Conservation (phyloP, 441 rosid species). For the Corymbia citriodora region DNA sequence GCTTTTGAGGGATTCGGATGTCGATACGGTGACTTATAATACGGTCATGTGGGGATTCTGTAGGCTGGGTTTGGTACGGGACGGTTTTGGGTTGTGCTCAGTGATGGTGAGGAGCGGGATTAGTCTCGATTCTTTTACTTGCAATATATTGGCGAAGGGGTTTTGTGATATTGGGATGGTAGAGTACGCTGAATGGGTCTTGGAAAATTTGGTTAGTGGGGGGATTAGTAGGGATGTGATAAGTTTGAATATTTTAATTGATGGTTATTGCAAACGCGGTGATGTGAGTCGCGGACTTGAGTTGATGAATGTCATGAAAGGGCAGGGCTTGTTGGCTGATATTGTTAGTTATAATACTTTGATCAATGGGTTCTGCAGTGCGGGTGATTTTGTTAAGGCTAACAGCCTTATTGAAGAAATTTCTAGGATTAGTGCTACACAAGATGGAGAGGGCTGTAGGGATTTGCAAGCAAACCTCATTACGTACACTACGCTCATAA, state of each 20-base stretch:
- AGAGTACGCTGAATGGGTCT: slow-evolving; percentile 47
- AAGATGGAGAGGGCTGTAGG: background rate
- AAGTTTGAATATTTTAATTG: slow-evolving; percentile 52
- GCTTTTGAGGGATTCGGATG: slow-evolving; percentile 29
- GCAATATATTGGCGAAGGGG: slow-evolving; percentile 73
- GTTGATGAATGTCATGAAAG: slow-evolving; percentile 41
- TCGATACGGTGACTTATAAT: slow-evolving; percentile 68
- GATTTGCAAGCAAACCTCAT: slow-evolving; percentile 47
- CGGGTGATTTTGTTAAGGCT: slow-evolving; percentile 56
- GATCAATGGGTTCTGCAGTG: slow-evolving; percentile 51
- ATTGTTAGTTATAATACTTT: slow-evolving; percentile 57
- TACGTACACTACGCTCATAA: slow-evolving; percentile 63
- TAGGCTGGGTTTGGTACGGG: slow-evolving; percentile 45
- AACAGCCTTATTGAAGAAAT: slow-evolving; percentile 50
- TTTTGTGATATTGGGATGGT: slow-evolving; percentile 55
- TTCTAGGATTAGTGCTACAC: slow-evolving; percentile 9
- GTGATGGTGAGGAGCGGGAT: slow-evolving; percentile 69
- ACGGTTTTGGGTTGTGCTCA: slow-evolving; percentile 60
- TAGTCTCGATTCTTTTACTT: slow-evolving; percentile 54
- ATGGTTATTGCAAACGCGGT: slow-evolving; percentile 45
- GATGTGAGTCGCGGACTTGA: slow-evolving; percentile 36
- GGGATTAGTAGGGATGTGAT: slow-evolving; percentile 45
- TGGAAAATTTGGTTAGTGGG: slow-evolving; percentile 38
- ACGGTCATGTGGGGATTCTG: slow-evolving; percentile 83
- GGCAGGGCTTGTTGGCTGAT: slow-evolving; percentile 44